Evolutionary conservation across 768 basidiomycete species (phyloP), one percentile per base, ranked within the genome.

Genomic region (Leucosporidium yakuticum): DNA sequence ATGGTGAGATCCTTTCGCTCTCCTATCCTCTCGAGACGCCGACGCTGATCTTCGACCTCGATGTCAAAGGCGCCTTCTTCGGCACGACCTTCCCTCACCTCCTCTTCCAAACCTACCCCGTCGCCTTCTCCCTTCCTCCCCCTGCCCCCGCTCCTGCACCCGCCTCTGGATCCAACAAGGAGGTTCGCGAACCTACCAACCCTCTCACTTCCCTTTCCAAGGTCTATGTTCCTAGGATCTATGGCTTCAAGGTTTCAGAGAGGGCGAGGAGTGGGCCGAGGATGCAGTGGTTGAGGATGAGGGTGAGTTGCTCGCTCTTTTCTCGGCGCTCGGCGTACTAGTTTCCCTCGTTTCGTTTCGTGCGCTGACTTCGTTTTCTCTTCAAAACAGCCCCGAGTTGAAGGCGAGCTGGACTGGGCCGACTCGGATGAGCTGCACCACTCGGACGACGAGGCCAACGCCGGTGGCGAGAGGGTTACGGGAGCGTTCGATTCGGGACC

Each of bases 11-110:
- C 34, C 31, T 60, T 59, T 47, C 64, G 2, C 36, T 44, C 29
- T 20, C 32, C 47, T 31, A 34, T 12, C n/a, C 48, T n/a, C 15
- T 12, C 31, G 8, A 11, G 34, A 1, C 11, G 2, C 32, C 8
- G 32, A 1, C 4, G 39, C 59, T 60, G 44, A 25, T 21, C 12
- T n/a, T 6, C 25, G 14, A 12, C 4, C 25, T n/a, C 7, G 29
- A 55, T 23, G 4, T 44, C 39, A 48, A 44, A 97, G 94, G 95
- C 70, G 96, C 96, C 17, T 99, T 97, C 81, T 99, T 99, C 81
- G 96, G 96, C 27, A 98, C 95, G 0, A 97, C 95, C n/a, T 99
- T 99, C 79, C 83, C 94, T 2, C 93, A 97, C 76, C 83, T 99
- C 31, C 95, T 98, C 81, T 98, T 98, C 84, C 93, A 98, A 77